phyloP scores from a whole-genome alignment of 441 rosid genomes.

The Gossypium davidsonii region DNA sequence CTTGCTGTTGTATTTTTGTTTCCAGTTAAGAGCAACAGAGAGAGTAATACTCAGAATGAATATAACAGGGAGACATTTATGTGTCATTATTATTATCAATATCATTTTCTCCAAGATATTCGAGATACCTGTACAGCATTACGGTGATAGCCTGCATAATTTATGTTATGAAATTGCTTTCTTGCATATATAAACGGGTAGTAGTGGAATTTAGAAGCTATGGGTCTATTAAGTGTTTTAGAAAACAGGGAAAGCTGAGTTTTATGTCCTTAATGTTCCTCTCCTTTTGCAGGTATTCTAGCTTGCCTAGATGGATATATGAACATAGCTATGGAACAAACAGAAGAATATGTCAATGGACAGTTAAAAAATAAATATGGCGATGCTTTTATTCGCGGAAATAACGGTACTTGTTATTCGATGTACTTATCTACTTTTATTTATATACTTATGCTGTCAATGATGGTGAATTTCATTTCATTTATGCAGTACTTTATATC shows the following conservation, averaged over 20 bases:
- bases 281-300: constrained; percentile 49
- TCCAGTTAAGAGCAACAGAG: neutral
- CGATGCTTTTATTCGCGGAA: constrained; percentile 90
- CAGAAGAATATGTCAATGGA: constrained; percentile 67
- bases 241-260: neutral
- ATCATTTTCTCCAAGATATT: neutral
- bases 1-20: neutral
- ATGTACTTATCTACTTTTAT: neutral
- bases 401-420: constrained; percentile 41
- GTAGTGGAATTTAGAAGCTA: neutral
- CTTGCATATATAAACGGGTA: neutral
- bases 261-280: neutral
- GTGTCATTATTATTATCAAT: neutral
- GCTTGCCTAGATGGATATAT: constrained; percentile 88
- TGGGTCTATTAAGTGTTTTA: neutral
- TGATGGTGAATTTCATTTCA: neutral
- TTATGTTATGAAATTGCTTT: neutral
- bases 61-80: neutral
- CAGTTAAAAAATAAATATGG: constrained; percentile 76
- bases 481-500: constrained; percentile 68
- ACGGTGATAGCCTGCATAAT: neutral
- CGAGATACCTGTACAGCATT: neutral
- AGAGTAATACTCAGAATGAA: neutral
- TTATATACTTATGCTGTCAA: neutral
- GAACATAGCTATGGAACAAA: constrained; percentile 91